Percentiles rank a stretch among this genome's conserved stretches.
phyloP scores from a whole-genome alignment of 768 basidiomycete genomes.

The Ramaria rubella region DNA sequence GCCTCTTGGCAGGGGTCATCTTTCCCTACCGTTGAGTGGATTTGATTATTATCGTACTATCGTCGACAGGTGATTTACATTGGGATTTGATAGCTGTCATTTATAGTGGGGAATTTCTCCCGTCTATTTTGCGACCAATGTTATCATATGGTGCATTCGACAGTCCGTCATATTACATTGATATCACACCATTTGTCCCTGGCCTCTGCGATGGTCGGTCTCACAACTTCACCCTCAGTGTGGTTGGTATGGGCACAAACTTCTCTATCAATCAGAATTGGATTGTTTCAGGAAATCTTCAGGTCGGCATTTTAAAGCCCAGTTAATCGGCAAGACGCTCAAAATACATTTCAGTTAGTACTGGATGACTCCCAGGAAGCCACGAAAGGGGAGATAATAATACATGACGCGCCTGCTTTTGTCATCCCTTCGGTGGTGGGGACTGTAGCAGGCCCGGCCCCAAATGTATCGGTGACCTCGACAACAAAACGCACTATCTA shows the following conservation, averaged over 20 bases:
- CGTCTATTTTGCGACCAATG: constrained; percentile 14
- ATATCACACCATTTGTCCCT: constrained; percentile 14
- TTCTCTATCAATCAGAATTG: constrained; percentile 11
- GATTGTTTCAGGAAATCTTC: constrained; percentile 12
- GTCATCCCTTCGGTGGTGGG: background rate
- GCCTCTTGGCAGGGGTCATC: constrained; percentile 8
- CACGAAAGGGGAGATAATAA: constrained; percentile 8
- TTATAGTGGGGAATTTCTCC: constrained; percentile 13
- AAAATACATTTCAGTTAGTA: background rate
- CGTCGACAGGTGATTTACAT: background rate
- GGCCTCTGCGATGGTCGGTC: background rate
- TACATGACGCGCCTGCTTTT: constrained; percentile 4
- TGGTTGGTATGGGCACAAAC: constrained; percentile 15
- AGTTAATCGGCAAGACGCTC: background rate
- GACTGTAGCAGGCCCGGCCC: constrained; percentile 1
- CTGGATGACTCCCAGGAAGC: background rate
- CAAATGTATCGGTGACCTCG: constrained; percentile 8
- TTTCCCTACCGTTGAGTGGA: constrained; percentile 5
- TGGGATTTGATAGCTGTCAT: constrained; percentile 6
- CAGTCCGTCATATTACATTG: constrained; percentile 15
- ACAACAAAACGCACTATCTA: background rate
- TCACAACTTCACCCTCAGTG: constrained; percentile 22
- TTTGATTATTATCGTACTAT: background rate
- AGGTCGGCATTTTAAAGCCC: background rate
- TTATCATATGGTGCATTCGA: constrained; percentile 15